Percentiles rank a stretch among this genome's conserved stretches.
Evolutionary conservation across 192 early-diverging fungal genomes (phyloP).

Genomic region (Backusella liffmaniae): DNA sequence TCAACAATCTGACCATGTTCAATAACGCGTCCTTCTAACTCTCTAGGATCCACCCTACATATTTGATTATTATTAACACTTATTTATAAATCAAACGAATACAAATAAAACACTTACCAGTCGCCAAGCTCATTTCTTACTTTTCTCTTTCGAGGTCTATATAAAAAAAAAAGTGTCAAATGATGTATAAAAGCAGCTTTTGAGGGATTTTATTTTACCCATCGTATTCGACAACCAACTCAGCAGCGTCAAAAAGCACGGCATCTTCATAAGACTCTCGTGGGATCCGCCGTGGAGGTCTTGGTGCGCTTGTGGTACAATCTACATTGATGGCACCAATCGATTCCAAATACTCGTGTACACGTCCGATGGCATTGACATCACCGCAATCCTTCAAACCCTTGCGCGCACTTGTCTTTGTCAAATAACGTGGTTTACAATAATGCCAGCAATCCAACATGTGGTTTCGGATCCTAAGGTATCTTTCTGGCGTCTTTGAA

Average conservation of each 20-base stretch:
- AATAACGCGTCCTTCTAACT: conserved; percentile 56
- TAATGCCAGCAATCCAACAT: conserved; percentile 80
- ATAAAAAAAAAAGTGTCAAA: neutral
- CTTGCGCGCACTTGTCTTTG: conserved; percentile 76
- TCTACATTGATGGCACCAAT: conserved; percentile 79
- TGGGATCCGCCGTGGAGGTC: conserved; percentile 30
- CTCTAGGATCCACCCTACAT: conserved; percentile 53
- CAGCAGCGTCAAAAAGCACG: conserved; percentile 22
- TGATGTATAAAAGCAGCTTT: neutral
- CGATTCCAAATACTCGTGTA: conserved; percentile 81
- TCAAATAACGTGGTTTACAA: conserved; percentile 69
- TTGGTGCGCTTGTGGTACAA: conserved; percentile 45
- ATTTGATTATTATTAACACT: neutral
- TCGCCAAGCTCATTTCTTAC: conserved; percentile 63
- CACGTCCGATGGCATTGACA: conserved; percentile 88
- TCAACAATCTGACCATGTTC: conserved; percentile 48
- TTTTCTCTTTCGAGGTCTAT: conserved; percentile 49
- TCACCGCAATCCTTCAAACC: conserved; percentile 85
- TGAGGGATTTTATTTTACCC: conserved; percentile 23
- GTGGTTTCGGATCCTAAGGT: conserved; percentile 85
- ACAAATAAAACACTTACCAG: conserved; percentile 44
- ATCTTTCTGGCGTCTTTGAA: conserved; percentile 86
- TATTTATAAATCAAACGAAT: neutral
- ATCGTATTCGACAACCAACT: conserved; percentile 28
- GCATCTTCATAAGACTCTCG: conserved; percentile 16